Base-by-base conservation (phyloP, 441 rosid genomes). In the Erodium trifolium region DNA sequence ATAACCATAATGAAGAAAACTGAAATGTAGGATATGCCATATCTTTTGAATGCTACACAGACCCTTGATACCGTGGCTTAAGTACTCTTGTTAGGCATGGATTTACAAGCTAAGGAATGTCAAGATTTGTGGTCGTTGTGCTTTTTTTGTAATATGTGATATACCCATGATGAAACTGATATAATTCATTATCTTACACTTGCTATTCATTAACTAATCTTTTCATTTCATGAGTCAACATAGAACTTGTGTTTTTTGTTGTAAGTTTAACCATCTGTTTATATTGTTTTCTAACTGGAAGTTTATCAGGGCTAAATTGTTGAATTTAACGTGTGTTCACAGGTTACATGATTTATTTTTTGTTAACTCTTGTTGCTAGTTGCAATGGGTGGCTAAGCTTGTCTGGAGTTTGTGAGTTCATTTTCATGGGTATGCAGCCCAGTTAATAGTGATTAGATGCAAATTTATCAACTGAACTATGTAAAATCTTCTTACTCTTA, bases 361-460 rank as follows among this genome's bases (percentile, higher is more conserved):
- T 68, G 11, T 68, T 51, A 19, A 65, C 76, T 34, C 57, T 73
- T 17, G 66, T 65, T 23, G 72, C 76, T 45, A 69, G 68, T 53
- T 68, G 72, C 64, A 73, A 37, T 23, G 69, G 72, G 14, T 73
- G 76, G 76, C 9, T 63, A 19, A 37, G 64, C 72, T 73, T 72
- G 76, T 64, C 68, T 9, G 65, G 23, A 17, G 23, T 67, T 64
- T 68, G 68, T 37, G 68, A 71, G 8, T 73, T 73, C 39, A 60
- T 73, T 49, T 72, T 73, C 68, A 73, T 84, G 87, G 88, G 93
- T 88, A 86, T 71, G 81, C 68, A 7, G 70, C 62, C 49, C 14
- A 41, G 67, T 67, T 74, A 13, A 14, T 53, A 29, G 67, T 67
- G 45, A 16, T 57, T 34, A 29, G 16, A 31, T 67, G 47, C 55